Base-by-base conservation (phyloP, 2,329 filamentous ascomycete genomes). In the Colletotrichum sp. region DNA sequence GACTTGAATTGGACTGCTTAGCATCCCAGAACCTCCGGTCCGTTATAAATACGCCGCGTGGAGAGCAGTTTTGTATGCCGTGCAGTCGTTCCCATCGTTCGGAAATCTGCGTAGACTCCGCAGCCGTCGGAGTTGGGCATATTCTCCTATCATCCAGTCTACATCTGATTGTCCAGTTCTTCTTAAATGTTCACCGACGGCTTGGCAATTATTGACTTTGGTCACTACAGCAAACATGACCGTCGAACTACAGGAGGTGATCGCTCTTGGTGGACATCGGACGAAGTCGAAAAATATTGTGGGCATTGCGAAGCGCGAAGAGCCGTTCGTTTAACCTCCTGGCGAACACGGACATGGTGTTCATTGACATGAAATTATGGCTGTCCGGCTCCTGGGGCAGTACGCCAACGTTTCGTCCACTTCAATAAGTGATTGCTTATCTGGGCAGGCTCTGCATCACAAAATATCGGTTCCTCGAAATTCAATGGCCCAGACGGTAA, bases 161-260 rank as follows among this genome's bases (percentile, higher is more conserved):
- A 21, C 21, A 0, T 1, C n/a, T 24, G 10, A 3, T 7, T 0
- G 3, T 24, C 1, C n/a, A 7, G 43, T 1, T 4, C 2, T 24
- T 1, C 3, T 52, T 21, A 52, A 52, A 52, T 21, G 6, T 21
- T 7, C 10, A 0, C 2, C 43, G 7, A 21, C 1, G n/a, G 0
- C 43, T 52, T 52, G 43, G 43, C n/a, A 52, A 26, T 26, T 4
- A 26, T 4, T 26, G 26, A 26, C 26, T 26, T 26, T 26, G 26
- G 26, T 26, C 26, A 26, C 26, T 26, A 26, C 26, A 26, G 4
- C 4, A 26, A 26, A 26, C 26, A 26, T 26, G 26, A 26, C n/a
- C 43, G n/a, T 48, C n/a, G 7, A n/a, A 48, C 1, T 48, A 13
- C 10, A 48, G 7, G 5, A 48, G 0, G 43, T 48, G 18, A 1